Base-by-base conservation (phyloP, 805 yeast species). In the Barnettozyma californica region DNA sequence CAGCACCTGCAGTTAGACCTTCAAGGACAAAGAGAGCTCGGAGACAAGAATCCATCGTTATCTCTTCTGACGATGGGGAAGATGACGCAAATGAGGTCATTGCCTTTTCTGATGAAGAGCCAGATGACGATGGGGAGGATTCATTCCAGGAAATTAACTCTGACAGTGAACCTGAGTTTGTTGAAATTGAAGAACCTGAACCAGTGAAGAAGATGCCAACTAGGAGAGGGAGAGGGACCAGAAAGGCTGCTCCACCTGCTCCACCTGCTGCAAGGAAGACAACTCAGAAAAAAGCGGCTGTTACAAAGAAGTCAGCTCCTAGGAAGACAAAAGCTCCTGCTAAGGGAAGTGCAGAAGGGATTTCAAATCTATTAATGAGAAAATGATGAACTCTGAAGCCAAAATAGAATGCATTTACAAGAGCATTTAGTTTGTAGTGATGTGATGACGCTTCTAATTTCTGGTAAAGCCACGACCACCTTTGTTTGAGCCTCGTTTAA, bases 61-160 rank as follows among this genome's bases (percentile, higher is more conserved):
- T 43, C 14, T 45, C 53, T 4, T 49, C 52, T 19, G 41, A 36
- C 33, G 45, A 38, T 33, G 47, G 37, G 10, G 49, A 41, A 8
- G 34, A 23, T 21, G 38, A 26, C 29, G 39, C 18, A 19, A 23
- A 14, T 14, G 40, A 27, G 8, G 13, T 39, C 9, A 21, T 39
- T n/a, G 16, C 14, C 26, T 39, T 29, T 4, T 39, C 41, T 20
- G 41, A 40, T 14, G 33, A 7, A 14, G 43, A 7, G 5, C 20
- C 13, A 11, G 7, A 13, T 3, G 45, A 46, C n/a, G 29, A 36
- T 7, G 29, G 40, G 7, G 43, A 38, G 13, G 39, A 44, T 13
- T 45, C 48, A n/a, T 47, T 47, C 27, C 43, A 43, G 14, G 50
- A 42, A 16, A 47, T 47, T 21, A 47, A 47, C 19, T 47, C 50